A percentile compares a stretch with the other conserved stretches of the same genome.
Evolutionary conservation across 805 yeast species (phyloP).

Genomic region (Suhomyces tanzawaensis): DNA sequence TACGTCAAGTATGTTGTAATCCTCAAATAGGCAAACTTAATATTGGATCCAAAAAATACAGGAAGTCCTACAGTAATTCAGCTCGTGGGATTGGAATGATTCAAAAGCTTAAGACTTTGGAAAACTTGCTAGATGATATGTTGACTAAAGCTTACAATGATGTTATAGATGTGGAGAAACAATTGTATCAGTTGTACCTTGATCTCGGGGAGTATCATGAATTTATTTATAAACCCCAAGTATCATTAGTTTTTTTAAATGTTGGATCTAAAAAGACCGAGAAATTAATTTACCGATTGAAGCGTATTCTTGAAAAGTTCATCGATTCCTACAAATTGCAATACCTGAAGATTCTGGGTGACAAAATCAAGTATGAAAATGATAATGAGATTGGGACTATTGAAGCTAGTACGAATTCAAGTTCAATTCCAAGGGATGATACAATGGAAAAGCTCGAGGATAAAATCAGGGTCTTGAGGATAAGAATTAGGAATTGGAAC

Average conservation of each 20-base stretch:
- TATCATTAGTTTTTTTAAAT: slow-evolving; percentile 50
- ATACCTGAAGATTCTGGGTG: slow-evolving; percentile 14
- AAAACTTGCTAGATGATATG: slow-evolving; percentile 67
- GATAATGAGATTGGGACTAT: slow-evolving; percentile 19
- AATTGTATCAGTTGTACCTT: slow-evolving; percentile 42
- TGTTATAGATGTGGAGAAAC: slow-evolving; percentile 48
- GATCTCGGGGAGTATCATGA: slow-evolving; percentile 74
- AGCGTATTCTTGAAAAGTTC: slow-evolving; percentile 15
- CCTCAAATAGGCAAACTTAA: slow-evolving; percentile 50
- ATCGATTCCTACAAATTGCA: slow-evolving; percentile 23
- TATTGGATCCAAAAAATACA: slow-evolving; percentile 22
- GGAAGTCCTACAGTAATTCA: slow-evolving; percentile 15
- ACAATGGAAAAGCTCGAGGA: slow-evolving; percentile 20
- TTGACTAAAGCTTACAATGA: slow-evolving; percentile 52
- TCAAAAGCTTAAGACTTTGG: slow-evolving; percentile 45
- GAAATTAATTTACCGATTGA: slow-evolving; percentile 22
- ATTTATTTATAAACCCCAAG: slow-evolving; percentile 46
- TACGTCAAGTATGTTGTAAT: slow-evolving; percentile 83
- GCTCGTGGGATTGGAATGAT: slow-evolving; percentile 18
- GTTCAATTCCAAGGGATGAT: slow-evolving; percentile 6
- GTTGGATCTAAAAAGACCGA: slow-evolving; percentile 34
- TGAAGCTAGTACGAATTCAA: background rate
- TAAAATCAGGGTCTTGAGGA: slow-evolving; percentile 18
- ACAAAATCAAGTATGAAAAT: slow-evolving; percentile 8
- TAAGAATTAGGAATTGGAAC: slow-evolving; percentile 46